Evolutionary conservation across 257 asterid genomes (phyloP), one percentile per base, ranked within the genome.

Genomic region (Fraxinus pennsylvanica): DNA sequence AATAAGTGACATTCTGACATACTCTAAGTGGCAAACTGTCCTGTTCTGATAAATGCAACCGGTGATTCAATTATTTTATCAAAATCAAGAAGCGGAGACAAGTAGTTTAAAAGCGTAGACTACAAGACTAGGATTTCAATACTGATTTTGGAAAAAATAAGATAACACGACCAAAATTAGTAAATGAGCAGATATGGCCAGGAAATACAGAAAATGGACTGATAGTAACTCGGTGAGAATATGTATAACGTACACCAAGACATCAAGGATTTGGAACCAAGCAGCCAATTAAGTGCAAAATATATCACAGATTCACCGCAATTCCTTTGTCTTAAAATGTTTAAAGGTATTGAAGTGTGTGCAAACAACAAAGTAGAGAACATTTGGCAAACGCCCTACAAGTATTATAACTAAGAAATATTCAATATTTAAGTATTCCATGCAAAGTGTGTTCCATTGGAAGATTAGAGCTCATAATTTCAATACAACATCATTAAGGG

Each of bases 11-110:
- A 47, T 73, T 21, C 65, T 71, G 12, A 52, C 66, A 71, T 27
- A 68, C 59, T 68, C n/a, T 72, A 27, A 27, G 81, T 68, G 30
- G 52, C 78, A 57, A 70, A 76, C n/a, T 39, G 65, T 47, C 69
- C 33, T 25, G 7, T 61, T 63, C 21, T 25, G 65, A 73, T 12
- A 73, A 45, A 36, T 36, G 32, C 2, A 78, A 25, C 7, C 70
- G 30, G 43, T 71, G 73, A 61, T 39, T 47, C 57, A 63, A 19
- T 32, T 54, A 81, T 36, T 21, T 77, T 45, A 75, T 30, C 27
- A 41, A 76, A 12, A 41, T 45, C 35, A 63, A 63, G 69, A 63
- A 57, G 35, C 2, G 1, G 13, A 5, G 66, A 30, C 54, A 74
- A 67, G 15, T 41, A 15, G 66, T 50, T 47, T 63, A 73, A 57